A percentile compares a stretch with the other conserved stretches of the same genome.
Evolutionary conservation across 805 yeast species (phyloP).

Genomic region (Torulaspora gathmanii): DNA sequence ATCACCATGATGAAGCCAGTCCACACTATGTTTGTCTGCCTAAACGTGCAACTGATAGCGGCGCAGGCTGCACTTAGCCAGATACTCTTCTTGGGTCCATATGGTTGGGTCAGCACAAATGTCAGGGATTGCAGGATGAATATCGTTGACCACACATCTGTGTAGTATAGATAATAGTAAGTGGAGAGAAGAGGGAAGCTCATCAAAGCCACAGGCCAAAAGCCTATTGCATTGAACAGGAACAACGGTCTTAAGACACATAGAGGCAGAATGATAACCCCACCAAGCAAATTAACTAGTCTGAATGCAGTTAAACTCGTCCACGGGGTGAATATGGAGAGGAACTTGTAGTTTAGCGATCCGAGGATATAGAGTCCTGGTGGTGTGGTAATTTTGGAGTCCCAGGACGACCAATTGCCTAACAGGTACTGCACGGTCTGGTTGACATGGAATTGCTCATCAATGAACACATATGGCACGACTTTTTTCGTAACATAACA

Average conservation of each 20-base stretch:
- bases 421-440: conserved; percentile 67
- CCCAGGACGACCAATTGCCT: conserved; percentile 67
- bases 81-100: conserved; percentile 35
- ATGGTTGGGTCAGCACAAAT: conserved; percentile 41
- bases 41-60: conserved; percentile 60
- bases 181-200: conserved; percentile 68
- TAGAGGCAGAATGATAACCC: conserved; percentile 48
- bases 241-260: conserved; percentile 41
- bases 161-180: conserved; percentile 76
- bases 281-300: conserved; percentile 62
- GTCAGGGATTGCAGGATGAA: conserved; percentile 55
- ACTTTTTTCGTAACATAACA: conserved; percentile 28
- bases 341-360: conserved; percentile 33
- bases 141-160: conserved; percentile 89
- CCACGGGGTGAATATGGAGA: conserved; percentile 23
- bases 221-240: conserved; percentile 40
- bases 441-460: conserved; percentile 80
- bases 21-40: conserved; percentile 95
- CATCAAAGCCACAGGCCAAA: conserved; percentile 42
- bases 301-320: conserved; percentile 42
- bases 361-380: conserved; percentile 76
- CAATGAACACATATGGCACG: conserved; percentile 37
- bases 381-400: conserved; percentile 90
- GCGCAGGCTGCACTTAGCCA: conserved; percentile 53
- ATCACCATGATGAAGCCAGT: conserved; percentile 53